Conservation (phyloP, 768 basidiomycete genomes). For the Lentinus tigrinus region DNA sequence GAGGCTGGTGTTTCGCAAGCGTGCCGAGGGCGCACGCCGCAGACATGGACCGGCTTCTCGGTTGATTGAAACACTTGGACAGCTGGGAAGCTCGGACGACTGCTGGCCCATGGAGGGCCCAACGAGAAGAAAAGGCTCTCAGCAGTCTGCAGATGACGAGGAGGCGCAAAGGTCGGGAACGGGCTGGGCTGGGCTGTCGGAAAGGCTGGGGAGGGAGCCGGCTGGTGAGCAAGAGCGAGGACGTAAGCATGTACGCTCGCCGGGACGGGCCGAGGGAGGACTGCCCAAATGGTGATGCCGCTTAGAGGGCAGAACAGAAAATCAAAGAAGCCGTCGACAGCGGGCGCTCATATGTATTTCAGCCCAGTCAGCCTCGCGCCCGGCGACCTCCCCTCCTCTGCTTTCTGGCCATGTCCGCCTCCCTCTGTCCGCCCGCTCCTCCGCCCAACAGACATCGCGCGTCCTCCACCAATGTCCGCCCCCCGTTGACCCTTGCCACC, state of each 20-base stretch:
- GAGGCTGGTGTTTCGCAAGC: too few species aligned
- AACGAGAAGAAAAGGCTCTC: too few species aligned
- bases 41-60: background rate
- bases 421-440: slow-evolving; percentile 33
- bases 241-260: slow-evolving; percentile 9
- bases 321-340: background rate
- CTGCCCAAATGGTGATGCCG: slow-evolving; percentile 7
- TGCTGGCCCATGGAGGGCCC: too few species aligned
- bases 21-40: background rate
- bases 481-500: slow-evolving; percentile 48
- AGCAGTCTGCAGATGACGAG: background rate
- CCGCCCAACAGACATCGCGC: slow-evolving; percentile 52
- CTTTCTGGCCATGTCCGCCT: slow-evolving; percentile 24
- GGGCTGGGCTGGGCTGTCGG: background rate
- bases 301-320: slow-evolving; percentile 1
- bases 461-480: slow-evolving; percentile 57
- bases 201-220: background rate
- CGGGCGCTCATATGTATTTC: slow-evolving; percentile 13
- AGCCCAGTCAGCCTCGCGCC: slow-evolving; percentile 10
- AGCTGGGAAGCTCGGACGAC: too few species aligned
- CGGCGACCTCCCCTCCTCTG: background rate
- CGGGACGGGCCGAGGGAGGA: slow-evolving; percentile 10
- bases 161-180: background rate
- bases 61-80: too few species aligned
- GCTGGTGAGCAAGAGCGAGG: background rate